Conservation (phyloP, 2,329 filamentous ascomycete species). For the Exophiala oligosperma region DNA sequence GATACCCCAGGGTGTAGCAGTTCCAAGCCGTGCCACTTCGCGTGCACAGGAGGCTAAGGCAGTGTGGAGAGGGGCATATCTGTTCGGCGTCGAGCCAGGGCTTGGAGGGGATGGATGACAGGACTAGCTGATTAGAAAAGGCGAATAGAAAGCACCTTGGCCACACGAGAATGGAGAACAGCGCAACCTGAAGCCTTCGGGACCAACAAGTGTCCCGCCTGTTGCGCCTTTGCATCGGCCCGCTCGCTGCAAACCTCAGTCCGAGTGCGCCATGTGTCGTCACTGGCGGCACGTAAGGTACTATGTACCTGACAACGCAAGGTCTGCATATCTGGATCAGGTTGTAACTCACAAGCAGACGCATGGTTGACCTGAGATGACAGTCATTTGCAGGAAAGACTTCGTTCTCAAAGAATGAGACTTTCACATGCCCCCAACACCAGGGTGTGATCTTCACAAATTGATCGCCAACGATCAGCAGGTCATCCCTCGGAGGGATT, state of each 20-base stretch:
- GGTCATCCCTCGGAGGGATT: background rate
- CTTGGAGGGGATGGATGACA: background rate
- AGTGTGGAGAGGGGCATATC: background rate
- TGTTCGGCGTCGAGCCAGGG: background rate
- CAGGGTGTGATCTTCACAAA: background rate
- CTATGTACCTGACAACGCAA: background rate
- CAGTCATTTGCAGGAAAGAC: background rate
- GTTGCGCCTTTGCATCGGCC: background rate
- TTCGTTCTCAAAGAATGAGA: background rate
- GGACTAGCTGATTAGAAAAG: background rate
- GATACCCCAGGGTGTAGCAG: no score
- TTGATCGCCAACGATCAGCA: conserved; percentile 2
- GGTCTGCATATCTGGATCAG: background rate
- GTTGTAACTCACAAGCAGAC: background rate
- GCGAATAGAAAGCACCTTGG: background rate
- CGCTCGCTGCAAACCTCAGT: background rate
- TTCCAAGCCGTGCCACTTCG: no score
- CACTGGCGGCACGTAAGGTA: conserved; percentile 1
- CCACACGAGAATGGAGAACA: background rate
- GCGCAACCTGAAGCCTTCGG: background rate
- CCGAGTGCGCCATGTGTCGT: background rate
- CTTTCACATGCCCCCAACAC: conserved; percentile 6
- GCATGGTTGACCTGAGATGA: background rate
- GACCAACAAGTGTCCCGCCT: background rate
- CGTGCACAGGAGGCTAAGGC: background rate